Base-by-base conservation (phyloP, 2,329 filamentous ascomycete species). In the Elsinoe ampelina region DNA sequence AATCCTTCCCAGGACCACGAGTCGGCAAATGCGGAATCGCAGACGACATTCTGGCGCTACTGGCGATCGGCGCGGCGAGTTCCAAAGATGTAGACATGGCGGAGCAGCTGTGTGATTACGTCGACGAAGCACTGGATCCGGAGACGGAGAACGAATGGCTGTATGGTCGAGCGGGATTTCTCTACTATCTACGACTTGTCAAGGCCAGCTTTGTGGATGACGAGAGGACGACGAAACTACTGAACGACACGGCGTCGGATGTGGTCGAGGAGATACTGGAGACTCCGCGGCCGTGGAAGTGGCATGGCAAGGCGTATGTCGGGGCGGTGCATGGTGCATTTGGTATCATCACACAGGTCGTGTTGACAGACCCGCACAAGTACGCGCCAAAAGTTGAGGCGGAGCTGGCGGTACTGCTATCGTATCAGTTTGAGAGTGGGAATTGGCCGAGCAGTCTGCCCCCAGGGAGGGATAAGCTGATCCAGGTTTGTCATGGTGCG, bases 331-430 rank as follows among this genome's bases (percentile, higher is more conserved):
- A 89, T 64, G 86, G 86, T 6, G 77, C 80, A 11, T 80, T 87
- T 22, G 83, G 85, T 3, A 87, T 86, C 66, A 76, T 89, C 57
- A 83, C 80, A n/a, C 85, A 89, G 67, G 72, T 87, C 12, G 76
- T 86, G 1, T 72, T 81, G 38, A 81, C 82, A 2, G 76, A 78
- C 57, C 78, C 81, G 0, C 69, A 72, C 4, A 72, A 73, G n/a
- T 75, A 79, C 60, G 81, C 83, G 1, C 67, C 74, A 1, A 73
- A 75, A 47, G 69, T 87, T 2, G 75, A 80, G 60, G 70, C 70
- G 2, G 74, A 79, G 17, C 65, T 88, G 3, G 72, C 74, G 1
- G 73, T 74, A 8, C 65, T 88, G 10, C 72, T 89, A 2, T 76
- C 76, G 35, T 73, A 80, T 60, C 85, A 89, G 64, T 75, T 74